Conservation (phyloP, 805 yeast species). For the Blastobotrys attinorum region DNA sequence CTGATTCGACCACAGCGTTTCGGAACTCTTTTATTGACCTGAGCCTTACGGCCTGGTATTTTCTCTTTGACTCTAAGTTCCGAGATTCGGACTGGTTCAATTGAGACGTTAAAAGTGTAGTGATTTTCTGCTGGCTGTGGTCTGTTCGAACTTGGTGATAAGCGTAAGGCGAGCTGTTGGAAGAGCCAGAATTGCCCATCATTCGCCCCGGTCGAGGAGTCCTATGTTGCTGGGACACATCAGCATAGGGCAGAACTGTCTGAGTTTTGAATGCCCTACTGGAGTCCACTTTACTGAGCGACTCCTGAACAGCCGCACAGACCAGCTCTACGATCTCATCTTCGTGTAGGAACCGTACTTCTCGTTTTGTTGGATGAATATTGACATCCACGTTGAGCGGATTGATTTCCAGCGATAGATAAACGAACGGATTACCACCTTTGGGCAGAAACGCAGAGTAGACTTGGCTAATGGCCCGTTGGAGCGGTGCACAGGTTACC, state of each 20-base stretch:
- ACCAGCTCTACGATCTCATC: slow-evolving; percentile 72
- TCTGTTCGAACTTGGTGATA: slow-evolving; percentile 67
- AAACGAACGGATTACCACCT: slow-evolving; percentile 70
- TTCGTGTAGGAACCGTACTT: slow-evolving; percentile 78
- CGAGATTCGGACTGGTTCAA: neutral
- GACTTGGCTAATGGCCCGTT: slow-evolving; percentile 55
- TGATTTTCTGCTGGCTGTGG: slow-evolving; percentile 49
- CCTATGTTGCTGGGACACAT: neutral
- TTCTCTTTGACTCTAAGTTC: neutral
- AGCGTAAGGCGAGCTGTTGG: slow-evolving; percentile 39
- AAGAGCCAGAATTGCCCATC: no score
- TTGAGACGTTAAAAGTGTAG: slow-evolving; percentile 15
- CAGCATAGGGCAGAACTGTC: slow-evolving; percentile 35
- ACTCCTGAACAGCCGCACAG: slow-evolving; percentile 40
- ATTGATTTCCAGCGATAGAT: slow-evolving; percentile 56
- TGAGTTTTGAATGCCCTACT: slow-evolving; percentile 66
- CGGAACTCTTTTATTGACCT: slow-evolving; percentile 44
- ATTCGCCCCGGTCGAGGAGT: no score
- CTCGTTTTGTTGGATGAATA: slow-evolving; percentile 92
- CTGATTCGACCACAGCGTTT: slow-evolving; percentile 37
- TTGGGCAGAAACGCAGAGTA: slow-evolving; percentile 68
- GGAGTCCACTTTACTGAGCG: slow-evolving; percentile 51
- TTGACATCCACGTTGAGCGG: slow-evolving; percentile 82
- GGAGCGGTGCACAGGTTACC: slow-evolving; percentile 74
- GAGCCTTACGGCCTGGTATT: slow-evolving; percentile 11